Base-by-base conservation (phyloP, 2,329 filamentous ascomycete genomes). In the Neofusicoccum umdonicola region DNA sequence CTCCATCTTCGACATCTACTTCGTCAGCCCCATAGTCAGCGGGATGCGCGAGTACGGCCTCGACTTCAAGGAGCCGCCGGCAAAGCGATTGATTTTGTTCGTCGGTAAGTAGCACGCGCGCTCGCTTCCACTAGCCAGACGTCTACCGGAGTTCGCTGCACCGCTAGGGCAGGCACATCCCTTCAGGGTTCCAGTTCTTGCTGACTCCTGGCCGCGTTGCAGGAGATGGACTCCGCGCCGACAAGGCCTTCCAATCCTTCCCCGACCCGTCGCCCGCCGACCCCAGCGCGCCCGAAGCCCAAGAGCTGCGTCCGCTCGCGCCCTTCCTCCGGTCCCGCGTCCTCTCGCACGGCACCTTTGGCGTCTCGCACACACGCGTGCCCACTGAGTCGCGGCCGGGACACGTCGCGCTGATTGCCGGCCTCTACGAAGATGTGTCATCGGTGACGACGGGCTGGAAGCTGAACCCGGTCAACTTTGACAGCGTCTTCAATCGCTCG, bases 1-100 rank as follows among this genome's bases (percentile, higher is more conserved):
- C 75, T 97, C 93, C 66, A 98, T 98, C 73, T 99, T 99, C 80
- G 93, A 97, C 78, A 95, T 98, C 68, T 98, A 99, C 80, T 99
- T 99, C 75, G 93, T 97, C 74, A 97, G 93, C 76, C 95, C 95
- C 22, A 95, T 99, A 71, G 95, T 98, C 63, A 91, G 90, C 81
- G 95, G 95, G 74, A 99, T 99, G 95, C 87, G 86, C 73, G 85
- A 93, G 66, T 93, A 92, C 78, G 80, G 83, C 51, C 83, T 96
- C 42, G 86, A 93, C 66, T 84, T 88, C 63, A 80, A 85, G 58
- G 87, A 89, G 76, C 86, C 93, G 22, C 95, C 95, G 1, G 94
- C 96, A 4, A 92, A 95, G 77, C 88, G 95, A 68, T 84, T 99
- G 65, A 90, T 99, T 56, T 85, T 99, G 34, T 96, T 96, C 76